phyloP scores from a whole-genome alignment of 2,329 filamentous ascomycete genomes.

The Fusarium brevicatenulatum region DNA sequence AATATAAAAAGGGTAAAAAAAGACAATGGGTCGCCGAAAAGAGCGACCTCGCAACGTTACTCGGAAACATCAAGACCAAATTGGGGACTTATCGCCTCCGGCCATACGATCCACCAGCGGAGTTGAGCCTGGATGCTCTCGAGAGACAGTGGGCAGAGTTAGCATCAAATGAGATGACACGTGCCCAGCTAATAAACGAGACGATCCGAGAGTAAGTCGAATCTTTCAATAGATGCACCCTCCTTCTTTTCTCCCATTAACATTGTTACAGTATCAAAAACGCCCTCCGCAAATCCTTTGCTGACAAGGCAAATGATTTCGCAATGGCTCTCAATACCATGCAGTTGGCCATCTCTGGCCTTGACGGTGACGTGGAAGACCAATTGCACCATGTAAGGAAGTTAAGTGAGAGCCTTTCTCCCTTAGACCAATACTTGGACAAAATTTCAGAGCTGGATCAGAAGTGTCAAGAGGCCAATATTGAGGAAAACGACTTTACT shows the following conservation, averaged over 20 bases:
- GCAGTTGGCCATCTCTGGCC: constrained; percentile 92
- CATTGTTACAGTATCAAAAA: constrained; percentile 81
- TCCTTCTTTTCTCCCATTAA: constrained; percentile 42
- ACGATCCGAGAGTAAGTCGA: constrained; percentile 86
- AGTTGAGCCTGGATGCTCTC: constrained; percentile 82
- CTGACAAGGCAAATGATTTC: constrained; percentile 98
- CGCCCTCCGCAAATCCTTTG: constrained; percentile 88
- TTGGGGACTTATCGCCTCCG: constrained; percentile 92
- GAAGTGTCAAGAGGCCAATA: constrained; percentile 95
- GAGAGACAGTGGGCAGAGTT: constrained; percentile 84
- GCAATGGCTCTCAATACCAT: constrained; percentile 94
- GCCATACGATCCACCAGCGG: constrained; percentile 88
- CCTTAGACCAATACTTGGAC: constrained; percentile 89
- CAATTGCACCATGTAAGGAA: constrained; percentile 88
- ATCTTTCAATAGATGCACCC: neutral
- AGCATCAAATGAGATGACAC: constrained; percentile 84
- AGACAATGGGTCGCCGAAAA: constrained; percentile 97
- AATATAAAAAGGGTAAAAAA: constrained; percentile 93
- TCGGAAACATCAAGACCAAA: constrained; percentile 99
- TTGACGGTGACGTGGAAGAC: constrained; percentile 96
- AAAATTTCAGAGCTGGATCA: constrained; percentile 87
- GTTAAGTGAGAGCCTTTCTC: constrained; percentile 84
- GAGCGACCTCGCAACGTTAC: constrained; percentile 88
- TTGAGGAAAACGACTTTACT: constrained; percentile 99
- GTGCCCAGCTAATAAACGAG: constrained; percentile 96